Conservation (phyloP, 331 rosid species). For the Malus hybrid region DNA sequence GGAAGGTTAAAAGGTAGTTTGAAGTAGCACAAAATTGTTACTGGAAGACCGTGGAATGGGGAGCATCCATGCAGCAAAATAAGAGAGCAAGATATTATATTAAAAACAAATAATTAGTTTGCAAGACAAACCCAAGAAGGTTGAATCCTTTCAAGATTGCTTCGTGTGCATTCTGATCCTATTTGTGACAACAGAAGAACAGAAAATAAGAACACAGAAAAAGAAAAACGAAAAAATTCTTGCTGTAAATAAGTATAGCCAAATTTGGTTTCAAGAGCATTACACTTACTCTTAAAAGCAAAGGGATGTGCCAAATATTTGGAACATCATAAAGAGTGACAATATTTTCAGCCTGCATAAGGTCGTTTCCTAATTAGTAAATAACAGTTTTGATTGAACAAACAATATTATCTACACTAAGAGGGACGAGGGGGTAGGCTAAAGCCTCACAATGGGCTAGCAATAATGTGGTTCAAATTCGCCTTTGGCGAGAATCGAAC, state of each 20-base stretch:
- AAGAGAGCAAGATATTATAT: background rate
- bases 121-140: conserved; percentile 30
- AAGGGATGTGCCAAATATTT: conserved; percentile 81
- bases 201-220: background rate
- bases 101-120: conserved; percentile 20
- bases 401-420: too few relatives aligned
- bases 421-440: too few relatives aligned
- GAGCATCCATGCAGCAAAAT: background rate
- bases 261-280: background rate
- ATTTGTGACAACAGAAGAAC: background rate
- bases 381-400: background rate
- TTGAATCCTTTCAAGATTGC: conserved; percentile 42
- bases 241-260: background rate
- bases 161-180: conserved; percentile 46
- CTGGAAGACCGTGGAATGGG: background rate
- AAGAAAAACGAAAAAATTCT: too few relatives aligned
- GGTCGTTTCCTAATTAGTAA: background rate
- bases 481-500: too few relatives aligned
- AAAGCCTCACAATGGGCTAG: too few relatives aligned
- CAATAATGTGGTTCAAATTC: too few relatives aligned
- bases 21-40: conserved; percentile 1
- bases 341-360: conserved; percentile 54
- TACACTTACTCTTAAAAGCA: conserved; percentile 68
- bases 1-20: background rate
- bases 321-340: conserved; percentile 75